Base-by-base conservation (phyloP, 1,284 basidiomycete genomes). In the Phellopilus nigrolimitatus region DNA sequence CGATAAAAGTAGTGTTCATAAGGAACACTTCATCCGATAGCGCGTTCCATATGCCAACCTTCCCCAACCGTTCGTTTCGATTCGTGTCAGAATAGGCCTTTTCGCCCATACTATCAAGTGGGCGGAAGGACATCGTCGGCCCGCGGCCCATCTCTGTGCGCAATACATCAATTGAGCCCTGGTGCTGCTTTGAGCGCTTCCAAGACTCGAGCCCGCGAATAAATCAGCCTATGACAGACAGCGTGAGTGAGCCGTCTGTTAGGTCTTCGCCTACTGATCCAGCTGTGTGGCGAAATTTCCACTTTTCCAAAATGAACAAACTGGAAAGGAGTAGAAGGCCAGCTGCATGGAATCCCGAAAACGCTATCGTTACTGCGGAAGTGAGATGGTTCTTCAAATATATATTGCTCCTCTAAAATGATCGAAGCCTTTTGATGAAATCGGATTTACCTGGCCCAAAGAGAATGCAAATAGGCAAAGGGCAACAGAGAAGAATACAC, bases 221-320 rank as follows among this genome's bases (percentile, higher is more conserved):
- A 10, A 15, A 12, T 17, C 9, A 9, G 3, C 9, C 36, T 12
- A 38, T 15, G 12, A 38, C 8, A 21, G 36, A 38, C 19, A 38
- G 17, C 9, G 41, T 22, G 10, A 40, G 39, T n/a, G 22, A 49
- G n/a, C 31, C 24, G 13, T 24, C 22, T 22, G 47, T 49, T 17
- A 49, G 30, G 13, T 6, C 37, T 24, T 28, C 34, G 5, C 47
- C 47, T 9, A 42, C 22, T 4, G 21, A 2, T 4, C 41, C 41
- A 2, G 49, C 42, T 10, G 37, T 27, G 7, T 30, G 21, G 27
- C 49, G 41, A 36, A 45, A 51, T 2, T 42, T 31, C 49, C 49
- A 51, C 30, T 27, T 37, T 24, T 51, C 49, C 3, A 15, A 21
- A 12, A 45, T 22, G 24, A 45, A 46, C 8, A 4, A 45, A 13